Percentiles rank a stretch among this genome's conserved stretches.
These are phyloP conservation scores for Corylus heterophylla DNA, from an alignment of 306 rosid species.

Conservation along the genomic window DNA sequence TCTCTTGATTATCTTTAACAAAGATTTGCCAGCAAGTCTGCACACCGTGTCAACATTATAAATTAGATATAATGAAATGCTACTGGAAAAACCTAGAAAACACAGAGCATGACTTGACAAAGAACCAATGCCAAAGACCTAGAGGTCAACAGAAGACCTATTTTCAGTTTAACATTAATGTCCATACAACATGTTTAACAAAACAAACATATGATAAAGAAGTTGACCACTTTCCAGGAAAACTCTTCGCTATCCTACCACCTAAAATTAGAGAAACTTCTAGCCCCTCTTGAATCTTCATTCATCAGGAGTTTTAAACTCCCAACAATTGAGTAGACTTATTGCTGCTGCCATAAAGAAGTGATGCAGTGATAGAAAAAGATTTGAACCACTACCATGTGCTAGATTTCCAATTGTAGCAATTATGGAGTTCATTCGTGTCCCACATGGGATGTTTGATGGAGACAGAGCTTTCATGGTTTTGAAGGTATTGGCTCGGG, in stretches of 20 bases:
- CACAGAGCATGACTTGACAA: neutral
- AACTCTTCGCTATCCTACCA: neutral
- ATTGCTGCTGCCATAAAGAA: neutral
- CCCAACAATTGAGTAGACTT: neutral
- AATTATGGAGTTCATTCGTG: neutral
- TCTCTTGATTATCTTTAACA: conserved; percentile 84
- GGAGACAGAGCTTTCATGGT: neutral
- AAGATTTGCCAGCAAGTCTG: conserved; percentile 92
- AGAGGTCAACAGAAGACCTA: neutral
- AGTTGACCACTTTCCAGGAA: neutral
- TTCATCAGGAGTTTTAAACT: neutral
- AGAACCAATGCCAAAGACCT: neutral
- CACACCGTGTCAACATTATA: conserved; percentile 23
- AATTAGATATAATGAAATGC: conserved; percentile 28
- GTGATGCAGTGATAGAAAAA: neutral
- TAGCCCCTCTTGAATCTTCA: neutral
- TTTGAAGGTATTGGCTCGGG: neutral
- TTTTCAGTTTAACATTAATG: neutral
- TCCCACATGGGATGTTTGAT: neutral
- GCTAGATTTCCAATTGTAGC: neutral
- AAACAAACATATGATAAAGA: neutral
- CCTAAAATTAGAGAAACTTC: neutral
- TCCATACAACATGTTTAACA: neutral
- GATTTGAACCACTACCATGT: neutral
- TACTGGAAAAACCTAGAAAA: neutral